Evolutionary conservation across 257 asterid genomes (phyloP).

Genomic region (Solanum appendiculatum): DNA sequence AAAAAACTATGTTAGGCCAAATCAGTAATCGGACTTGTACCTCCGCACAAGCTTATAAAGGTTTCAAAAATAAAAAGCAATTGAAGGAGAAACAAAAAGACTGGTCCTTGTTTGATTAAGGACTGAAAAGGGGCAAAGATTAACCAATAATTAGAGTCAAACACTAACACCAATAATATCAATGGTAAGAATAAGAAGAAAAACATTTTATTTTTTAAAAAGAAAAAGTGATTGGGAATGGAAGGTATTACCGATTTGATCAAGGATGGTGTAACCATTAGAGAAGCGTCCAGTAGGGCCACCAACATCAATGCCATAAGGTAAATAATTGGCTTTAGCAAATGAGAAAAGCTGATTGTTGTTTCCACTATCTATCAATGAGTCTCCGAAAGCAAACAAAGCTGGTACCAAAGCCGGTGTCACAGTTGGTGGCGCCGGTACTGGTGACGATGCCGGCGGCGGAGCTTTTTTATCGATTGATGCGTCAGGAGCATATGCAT

Average conservation of each 20-base stretch:
- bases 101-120: neutral
- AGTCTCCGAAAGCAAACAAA: slow-evolving; percentile 64
- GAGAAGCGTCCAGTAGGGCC: slow-evolving; percentile 66
- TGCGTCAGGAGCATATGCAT: neutral
- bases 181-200: neutral
- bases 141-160: neutral
- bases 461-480: neutral
- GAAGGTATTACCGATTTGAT: slow-evolving; percentile 34
- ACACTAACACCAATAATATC: neutral
- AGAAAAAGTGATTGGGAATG: neutral
- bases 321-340: slow-evolving; percentile 67
- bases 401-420: slow-evolving; percentile 39
- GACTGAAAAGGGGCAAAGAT: neutral
- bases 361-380: slow-evolving; percentile 61
- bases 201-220: neutral
- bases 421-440: neutral
- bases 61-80: neutral
- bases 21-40: neutral
- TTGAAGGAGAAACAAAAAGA: neutral
- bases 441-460: neutral
- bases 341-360: slow-evolving; percentile 47
- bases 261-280: slow-evolving; percentile 64
- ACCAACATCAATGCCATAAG: slow-evolving; percentile 64
- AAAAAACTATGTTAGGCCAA: neutral
- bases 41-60: neutral